Base-by-base conservation (phyloP, 441 rosid genomes). In the Erysimum cheiri region DNA sequence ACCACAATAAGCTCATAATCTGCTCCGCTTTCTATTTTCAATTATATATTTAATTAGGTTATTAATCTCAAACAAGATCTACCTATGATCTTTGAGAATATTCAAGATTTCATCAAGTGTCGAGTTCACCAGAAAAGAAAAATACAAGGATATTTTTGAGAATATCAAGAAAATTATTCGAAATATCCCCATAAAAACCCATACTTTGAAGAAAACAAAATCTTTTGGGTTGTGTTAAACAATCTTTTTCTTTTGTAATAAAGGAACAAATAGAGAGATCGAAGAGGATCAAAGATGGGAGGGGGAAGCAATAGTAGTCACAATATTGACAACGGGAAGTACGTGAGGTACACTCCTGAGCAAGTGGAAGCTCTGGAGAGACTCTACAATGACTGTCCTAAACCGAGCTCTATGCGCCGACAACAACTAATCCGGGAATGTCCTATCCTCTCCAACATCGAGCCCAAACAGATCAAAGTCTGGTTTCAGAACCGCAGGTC, bases 401-500 rank as follows among this genome's bases (percentile, higher is more conserved):
- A 87, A 65, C 92, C 92, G 0, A 87, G 90, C 68, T 87, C 92
- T 62, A 83, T 85, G 76, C 87, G 92, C 29, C 86, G 92, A 29
- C 90, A 87, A 39, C 92, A 87, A 77, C 86, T 87, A 33, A 87
- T 87, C 66, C 82, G 92, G 6, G 92, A 87, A 57, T 87, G 88
- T 50, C 88, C 90, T 7, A 87, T 87, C 43, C 90, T 87, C 81
- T 81, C 92, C 76, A 80, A 87, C 80, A 87, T 87, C 54, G 92
- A 87, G 71, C 90, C 92, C 33, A 87, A 87, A 77, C 92, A 87
- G 83, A 87, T 87, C 85, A 87, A 87, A 80, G 90, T 87, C 73
- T 87, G 92, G 92, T 87, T 87, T 75, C 92, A 87, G 41, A 87
- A 87, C 67, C 84, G 90, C 75, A 84, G 90, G 90, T 84, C n/a